Conservation (phyloP, 176 grass and related monocot species). For the Rhynchospora tenuis region DNA sequence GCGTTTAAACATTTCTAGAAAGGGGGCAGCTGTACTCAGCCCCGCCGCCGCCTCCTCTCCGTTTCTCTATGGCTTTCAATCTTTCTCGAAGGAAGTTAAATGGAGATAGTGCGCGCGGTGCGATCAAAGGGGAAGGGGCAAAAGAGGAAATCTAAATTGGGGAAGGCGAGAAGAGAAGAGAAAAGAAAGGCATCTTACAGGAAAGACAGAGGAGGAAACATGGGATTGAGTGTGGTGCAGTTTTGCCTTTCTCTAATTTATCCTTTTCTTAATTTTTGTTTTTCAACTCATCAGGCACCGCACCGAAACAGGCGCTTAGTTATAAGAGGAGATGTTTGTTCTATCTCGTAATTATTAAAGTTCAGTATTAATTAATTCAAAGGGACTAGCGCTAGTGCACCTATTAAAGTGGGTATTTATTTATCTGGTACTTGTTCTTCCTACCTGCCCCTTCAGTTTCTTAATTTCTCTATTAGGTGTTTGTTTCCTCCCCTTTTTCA, state of each 20-base stretch:
- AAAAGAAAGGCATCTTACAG: neutral
- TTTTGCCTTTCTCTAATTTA: neutral
- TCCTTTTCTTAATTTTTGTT: neutral
- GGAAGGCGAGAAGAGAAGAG: neutral
- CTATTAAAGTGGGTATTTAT: slow-evolving; percentile 26
- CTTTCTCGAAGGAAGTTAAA: neutral
- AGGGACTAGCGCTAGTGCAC: neutral
- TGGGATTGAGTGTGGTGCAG: neutral
- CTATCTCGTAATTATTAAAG: slow-evolving; percentile 6
- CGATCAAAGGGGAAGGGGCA: neutral
- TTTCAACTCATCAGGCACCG: neutral
- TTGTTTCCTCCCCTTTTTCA: neutral
- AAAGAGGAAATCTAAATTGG: neutral
- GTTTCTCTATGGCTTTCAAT: neutral
- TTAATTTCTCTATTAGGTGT: neutral
- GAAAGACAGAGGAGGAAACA: slow-evolving; percentile 10
- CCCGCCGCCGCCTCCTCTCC: slow-evolving; percentile 1
- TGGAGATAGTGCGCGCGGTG: neutral
- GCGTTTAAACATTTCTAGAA: slow-evolving; percentile 24
- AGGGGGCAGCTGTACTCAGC: slow-evolving; percentile 1
- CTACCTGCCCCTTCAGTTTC: neutral
- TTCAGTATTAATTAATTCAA: neutral
- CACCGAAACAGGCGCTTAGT: slow-evolving; percentile 16
- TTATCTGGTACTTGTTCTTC: neutral
- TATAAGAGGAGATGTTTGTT: neutral